Conservation (phyloP, 192 early-diverging fungal genomes). For the Mycoemilia scoparia region DNA sequence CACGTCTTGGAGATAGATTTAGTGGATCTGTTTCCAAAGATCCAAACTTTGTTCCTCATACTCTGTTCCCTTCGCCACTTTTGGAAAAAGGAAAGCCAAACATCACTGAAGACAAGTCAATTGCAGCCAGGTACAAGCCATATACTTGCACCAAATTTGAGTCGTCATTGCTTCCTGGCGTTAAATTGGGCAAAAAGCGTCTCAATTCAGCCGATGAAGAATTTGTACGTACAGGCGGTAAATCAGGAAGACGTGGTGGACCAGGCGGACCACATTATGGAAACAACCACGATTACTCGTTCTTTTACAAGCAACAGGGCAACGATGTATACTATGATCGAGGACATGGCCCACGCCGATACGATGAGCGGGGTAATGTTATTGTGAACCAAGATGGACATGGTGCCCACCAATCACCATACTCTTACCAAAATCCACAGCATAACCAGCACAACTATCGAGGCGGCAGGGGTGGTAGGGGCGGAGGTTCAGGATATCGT, state of each 20-base stretch:
- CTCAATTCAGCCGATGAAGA: slow-evolving; percentile 14
- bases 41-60: slow-evolving; percentile 37
- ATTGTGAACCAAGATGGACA: no score
- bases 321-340: slow-evolving; percentile 25
- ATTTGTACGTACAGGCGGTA: slow-evolving; percentile 20
- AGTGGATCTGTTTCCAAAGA: slow-evolving; percentile 38
- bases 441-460: slow-evolving; percentile 7
- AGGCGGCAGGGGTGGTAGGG: background rate
- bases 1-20: slow-evolving; percentile 33
- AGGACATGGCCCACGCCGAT: slow-evolving; percentile 20
- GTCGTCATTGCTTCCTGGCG: slow-evolving; percentile 19
- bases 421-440: slow-evolving; percentile 8
- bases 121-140: slow-evolving; percentile 31
- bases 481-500: background rate
- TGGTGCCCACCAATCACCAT: no score
- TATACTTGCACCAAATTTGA: slow-evolving; percentile 9
- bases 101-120: slow-evolving; percentile 41
- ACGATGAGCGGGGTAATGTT: slow-evolving; percentile 26
- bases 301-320: slow-evolving; percentile 26
- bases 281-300: slow-evolving; percentile 19
- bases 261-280: slow-evolving; percentile 8
- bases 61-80: slow-evolving; percentile 37
- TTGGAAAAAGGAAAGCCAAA: slow-evolving; percentile 30
- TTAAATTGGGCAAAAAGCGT: slow-evolving; percentile 10
- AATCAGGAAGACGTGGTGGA: slow-evolving; percentile 9